Evolutionary conservation across 768 basidiomycete genomes (phyloP).

Genomic region (Boletus edulis): DNA sequence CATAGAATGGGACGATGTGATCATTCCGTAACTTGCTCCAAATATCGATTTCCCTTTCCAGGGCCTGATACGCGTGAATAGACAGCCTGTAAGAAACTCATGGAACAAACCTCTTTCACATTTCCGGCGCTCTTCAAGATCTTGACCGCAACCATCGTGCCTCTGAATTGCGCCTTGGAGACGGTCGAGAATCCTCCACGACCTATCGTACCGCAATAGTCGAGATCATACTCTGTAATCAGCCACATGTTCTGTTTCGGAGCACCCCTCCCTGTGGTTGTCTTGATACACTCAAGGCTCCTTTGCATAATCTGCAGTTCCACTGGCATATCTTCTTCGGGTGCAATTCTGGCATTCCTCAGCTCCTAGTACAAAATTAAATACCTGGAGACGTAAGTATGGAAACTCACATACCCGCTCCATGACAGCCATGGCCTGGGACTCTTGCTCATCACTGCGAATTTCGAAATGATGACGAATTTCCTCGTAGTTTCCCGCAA

Average conservation of each 20-base stretch:
- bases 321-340: neutral
- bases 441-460: neutral
- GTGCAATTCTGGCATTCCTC: neutral
- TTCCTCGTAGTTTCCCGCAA: neutral
- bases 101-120: neutral
- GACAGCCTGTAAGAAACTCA: neutral
- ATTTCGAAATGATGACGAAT: neutral
- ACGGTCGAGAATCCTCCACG: conserved; percentile 23
- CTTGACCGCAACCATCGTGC: conserved; percentile 5
- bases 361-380: neutral
- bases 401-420: neutral
- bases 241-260: conserved; percentile 16
- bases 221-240: conserved; percentile 28
- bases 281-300: conserved; percentile 1
- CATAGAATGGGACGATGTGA: conserved; percentile 13
- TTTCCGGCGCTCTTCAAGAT: neutral
- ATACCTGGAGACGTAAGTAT: no score
- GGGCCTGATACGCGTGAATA: neutral
- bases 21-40: conserved; percentile 11
- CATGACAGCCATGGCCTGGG: conserved; percentile 2
- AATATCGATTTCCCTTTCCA: conserved; percentile 8
- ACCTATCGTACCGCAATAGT: conserved; percentile 22
- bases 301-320: conserved; percentile 3
- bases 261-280: conserved; percentile 2
- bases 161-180: neutral